Evolutionary conservation across 305 asterid genomes (phyloP).

Genomic region (Fraxinus xanthoxyloides): DNA sequence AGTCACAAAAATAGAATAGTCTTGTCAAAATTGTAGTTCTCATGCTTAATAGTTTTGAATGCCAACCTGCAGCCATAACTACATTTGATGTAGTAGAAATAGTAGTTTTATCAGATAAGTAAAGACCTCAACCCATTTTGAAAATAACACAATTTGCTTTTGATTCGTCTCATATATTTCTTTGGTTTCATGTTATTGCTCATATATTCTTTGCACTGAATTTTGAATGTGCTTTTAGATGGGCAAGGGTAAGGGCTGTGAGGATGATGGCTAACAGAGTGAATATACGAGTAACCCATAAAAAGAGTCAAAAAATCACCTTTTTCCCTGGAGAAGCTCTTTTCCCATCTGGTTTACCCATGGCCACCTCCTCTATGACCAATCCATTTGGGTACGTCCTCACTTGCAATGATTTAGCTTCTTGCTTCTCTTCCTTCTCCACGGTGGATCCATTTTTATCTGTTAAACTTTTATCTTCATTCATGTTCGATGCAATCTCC

Average conservation of each 20-base stretch:
- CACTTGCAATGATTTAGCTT: constrained; percentile 52
- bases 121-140: background rate
- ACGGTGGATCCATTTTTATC: constrained; percentile 29
- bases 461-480: constrained; percentile 32
- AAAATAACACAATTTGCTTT: background rate
- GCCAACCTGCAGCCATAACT: background rate
- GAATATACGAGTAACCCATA: background rate
- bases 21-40: background rate
- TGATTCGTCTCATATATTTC: background rate
- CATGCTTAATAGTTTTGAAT: background rate
- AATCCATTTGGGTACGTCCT: constrained; percentile 83
- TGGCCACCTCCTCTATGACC: constrained; percentile 70
- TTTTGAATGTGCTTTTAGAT: background rate
- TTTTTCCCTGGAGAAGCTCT: constrained; percentile 78
- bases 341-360: constrained; percentile 93
- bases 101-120: background rate
- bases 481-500: constrained; percentile 36
- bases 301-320: constrained; percentile 35
- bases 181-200: background rate
- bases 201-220: background rate
- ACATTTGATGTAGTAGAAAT: background rate
- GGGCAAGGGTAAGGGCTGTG: background rate
- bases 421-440: constrained; percentile 46
- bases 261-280: background rate
- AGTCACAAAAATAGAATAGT: background rate